Evolutionary conservation across 225 moss, liverwort and hornwort species (phyloP).

Genomic region (Bryoerythrophyllum caledonicum): DNA sequence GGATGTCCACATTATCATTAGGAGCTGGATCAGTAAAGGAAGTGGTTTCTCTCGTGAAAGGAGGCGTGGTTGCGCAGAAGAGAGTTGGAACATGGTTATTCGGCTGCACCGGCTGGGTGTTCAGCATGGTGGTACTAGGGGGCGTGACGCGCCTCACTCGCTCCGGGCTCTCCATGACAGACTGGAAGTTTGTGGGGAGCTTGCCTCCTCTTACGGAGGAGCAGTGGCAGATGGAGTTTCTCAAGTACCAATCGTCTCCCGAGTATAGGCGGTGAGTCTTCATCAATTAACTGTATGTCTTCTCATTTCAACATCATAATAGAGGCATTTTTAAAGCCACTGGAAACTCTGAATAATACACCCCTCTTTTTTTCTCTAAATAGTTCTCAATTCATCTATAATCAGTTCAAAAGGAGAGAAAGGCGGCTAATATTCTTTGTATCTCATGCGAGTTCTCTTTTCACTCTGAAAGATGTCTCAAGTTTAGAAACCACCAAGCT

Average conservation of each 20-base stretch:
- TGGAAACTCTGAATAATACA: slow-evolving; percentile 9
- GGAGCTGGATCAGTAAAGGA: slow-evolving; percentile 50
- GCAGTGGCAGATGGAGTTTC: slow-evolving; percentile 89
- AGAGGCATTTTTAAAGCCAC: no score
- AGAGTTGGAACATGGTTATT: slow-evolving; percentile 87
- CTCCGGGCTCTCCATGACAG: slow-evolving; percentile 99
- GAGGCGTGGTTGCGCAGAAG: slow-evolving; percentile 54
- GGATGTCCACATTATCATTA: slow-evolving; percentile 49
- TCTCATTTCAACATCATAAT: no score
- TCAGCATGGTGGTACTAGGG: slow-evolving; percentile 98
- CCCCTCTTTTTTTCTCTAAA: no score
- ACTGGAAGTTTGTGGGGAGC: slow-evolving; percentile 97
- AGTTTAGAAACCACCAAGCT: no score
- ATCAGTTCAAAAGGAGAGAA: no score
- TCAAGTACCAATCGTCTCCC: slow-evolving; percentile 88
- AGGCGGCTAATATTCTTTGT: no score
- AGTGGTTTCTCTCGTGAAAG: slow-evolving; percentile 53
- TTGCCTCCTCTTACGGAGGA: slow-evolving; percentile 82
- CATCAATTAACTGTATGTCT: not conserved
- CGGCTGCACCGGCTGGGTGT: slow-evolving; percentile 98
- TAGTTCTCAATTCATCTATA: no score
- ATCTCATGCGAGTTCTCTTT: no score
- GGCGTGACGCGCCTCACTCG: slow-evolving; percentile 95
- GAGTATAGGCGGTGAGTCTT: slow-evolving; percentile 69
- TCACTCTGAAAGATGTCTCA: no score